These are phyloP conservation scores for Trypanosoma platydactyli DNA, from an alignment of 208 protist genomes.

Conservation along the genomic window DNA sequence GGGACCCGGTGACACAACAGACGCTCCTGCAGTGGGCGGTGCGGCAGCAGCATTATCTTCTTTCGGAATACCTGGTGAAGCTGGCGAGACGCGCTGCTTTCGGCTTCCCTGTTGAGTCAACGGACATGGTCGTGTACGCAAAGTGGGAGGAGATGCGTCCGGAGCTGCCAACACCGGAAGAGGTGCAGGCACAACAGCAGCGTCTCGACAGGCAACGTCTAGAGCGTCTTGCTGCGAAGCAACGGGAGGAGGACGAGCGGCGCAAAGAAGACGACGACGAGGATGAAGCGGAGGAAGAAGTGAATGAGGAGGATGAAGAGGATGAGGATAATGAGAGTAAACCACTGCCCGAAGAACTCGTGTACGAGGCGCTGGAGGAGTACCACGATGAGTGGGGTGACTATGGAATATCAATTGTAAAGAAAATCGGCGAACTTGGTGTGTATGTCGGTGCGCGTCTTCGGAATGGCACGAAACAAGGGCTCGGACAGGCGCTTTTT, in stretches of 20 bases:
- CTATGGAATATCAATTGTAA: slow-evolving; percentile 66
- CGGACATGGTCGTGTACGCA: slow-evolving; percentile 76
- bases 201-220: slow-evolving; percentile 63
- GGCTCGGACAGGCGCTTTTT: slow-evolving; percentile 84
- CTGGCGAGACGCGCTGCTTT: slow-evolving; percentile 73
- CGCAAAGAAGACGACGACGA: slow-evolving; percentile 56
- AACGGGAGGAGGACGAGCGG: slow-evolving; percentile 21
- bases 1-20: slow-evolving; percentile 84
- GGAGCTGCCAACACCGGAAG: slow-evolving; percentile 69
- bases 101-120: slow-evolving; percentile 64
- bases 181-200: slow-evolving; percentile 75
- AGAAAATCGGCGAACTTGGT: slow-evolving; percentile 90
- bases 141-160: slow-evolving; percentile 85
- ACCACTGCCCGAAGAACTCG: slow-evolving; percentile 80
- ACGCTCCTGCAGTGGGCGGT: slow-evolving; percentile 87
- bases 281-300: slow-evolving; percentile 39
- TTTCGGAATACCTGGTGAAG: slow-evolving; percentile 89
- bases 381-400: slow-evolving; percentile 88
- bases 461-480: slow-evolving; percentile 82
- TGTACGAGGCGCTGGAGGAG: slow-evolving; percentile 77
- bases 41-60: slow-evolving; percentile 77
- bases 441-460: slow-evolving; percentile 72
- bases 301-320: slow-evolving; percentile 66
- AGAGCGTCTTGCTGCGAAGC: slow-evolving; percentile 48
- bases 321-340: slow-evolving; percentile 79